phyloP scores from a whole-genome alignment of 345 rosid species.

The Sapria himalayana region DNA sequence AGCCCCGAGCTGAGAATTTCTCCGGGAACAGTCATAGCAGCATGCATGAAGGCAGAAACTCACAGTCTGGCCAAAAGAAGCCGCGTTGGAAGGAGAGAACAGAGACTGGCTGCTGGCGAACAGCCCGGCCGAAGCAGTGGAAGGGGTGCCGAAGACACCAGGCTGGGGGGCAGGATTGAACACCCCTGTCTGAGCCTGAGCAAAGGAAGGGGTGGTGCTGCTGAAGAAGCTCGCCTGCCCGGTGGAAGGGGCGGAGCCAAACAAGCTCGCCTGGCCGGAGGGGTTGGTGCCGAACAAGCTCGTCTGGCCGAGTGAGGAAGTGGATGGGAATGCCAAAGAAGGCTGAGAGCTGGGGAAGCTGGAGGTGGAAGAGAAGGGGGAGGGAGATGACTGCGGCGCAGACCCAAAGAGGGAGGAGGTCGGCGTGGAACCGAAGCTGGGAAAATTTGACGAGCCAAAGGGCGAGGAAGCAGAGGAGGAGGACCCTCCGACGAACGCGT shows the following conservation, averaged over 20 bases:
- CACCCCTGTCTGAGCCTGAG: constrained; percentile 28
- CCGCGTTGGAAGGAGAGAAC: constrained; percentile 20
- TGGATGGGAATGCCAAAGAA: constrained; percentile 33
- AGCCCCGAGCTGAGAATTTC: not conserved
- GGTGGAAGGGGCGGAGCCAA: constrained; percentile 1
- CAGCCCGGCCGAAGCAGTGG: constrained; percentile 22
- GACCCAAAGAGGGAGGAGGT: constrained; percentile 32
- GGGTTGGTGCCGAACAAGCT: constrained; percentile 5
- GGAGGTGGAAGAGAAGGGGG: constrained; percentile 20
- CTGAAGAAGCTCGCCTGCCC: constrained; percentile 5
- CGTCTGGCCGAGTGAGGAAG: constrained; percentile 27
- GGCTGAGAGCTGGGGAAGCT: constrained; percentile 33
- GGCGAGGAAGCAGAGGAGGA: constrained; percentile 21
- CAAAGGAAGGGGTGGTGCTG: constrained; percentile 24
- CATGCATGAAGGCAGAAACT: constrained; percentile 10
- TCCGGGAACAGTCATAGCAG: too few relatives aligned
- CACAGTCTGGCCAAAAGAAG: constrained; percentile 33
- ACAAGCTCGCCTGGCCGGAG: not conserved
- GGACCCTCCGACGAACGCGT: constrained; percentile 26
- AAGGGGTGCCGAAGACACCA: constrained; percentile 31
- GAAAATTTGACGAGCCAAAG: constrained; percentile 27
- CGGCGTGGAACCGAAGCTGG: constrained; percentile 41
- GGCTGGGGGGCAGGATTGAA: too few relatives aligned
- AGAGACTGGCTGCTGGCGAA: constrained; percentile 33
- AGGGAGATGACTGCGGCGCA: constrained; percentile 17